Evolutionary conservation across 495 filamentous ascomycete genomes (phyloP), one percentile per base, ranked within the genome.

Genomic region (Friedmanniomyces endolithicus): DNA sequence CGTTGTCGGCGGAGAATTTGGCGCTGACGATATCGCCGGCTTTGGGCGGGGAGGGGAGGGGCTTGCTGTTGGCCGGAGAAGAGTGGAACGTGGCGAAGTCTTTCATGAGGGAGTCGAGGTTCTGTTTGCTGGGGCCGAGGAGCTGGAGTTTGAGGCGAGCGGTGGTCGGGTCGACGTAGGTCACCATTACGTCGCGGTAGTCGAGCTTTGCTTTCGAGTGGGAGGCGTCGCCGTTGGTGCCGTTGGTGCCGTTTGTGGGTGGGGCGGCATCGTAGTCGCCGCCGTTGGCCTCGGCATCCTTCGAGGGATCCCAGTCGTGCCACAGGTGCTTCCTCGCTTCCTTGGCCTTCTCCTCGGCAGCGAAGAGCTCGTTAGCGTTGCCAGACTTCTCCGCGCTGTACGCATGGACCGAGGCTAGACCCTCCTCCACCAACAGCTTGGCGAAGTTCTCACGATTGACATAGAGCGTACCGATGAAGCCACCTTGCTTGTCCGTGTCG

Each of bases 351-450:
- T 87, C 71, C 69, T 97, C 86, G 1, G 94, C 94, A 3, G 87
- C 87, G 60, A 87, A 75, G 33, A 96, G 84, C 68, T 96, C 94
- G 43, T 73, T 81, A 25, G 83, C 83, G 63, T 95, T 88, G 48
- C 88, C 92, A 11, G 87, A 85, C 72, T 95, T 92, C 71, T 97
- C 90, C 3, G 92, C 94, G 22, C 90, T 96, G 73, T 95, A 97
- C 50, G 80, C 77, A 65, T 97, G 90, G 31, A 97, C 90, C 22
- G 80, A 82, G 17, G 94, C 94, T 27, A 95, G 70, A 46, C 94
- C 94, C 70, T 97, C 94, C 69, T 97, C 92, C 2, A 97, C 78
- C 7, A 99, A 81, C 11, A 88, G 66, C 72, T 94, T 95, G 61
- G 92, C 87, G 70, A 99, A 90, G 73, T 87, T 96, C 71, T 96